Base-by-base conservation (phyloP, 1,139 yeast species). In the Debaryomyces subglobosus region DNA sequence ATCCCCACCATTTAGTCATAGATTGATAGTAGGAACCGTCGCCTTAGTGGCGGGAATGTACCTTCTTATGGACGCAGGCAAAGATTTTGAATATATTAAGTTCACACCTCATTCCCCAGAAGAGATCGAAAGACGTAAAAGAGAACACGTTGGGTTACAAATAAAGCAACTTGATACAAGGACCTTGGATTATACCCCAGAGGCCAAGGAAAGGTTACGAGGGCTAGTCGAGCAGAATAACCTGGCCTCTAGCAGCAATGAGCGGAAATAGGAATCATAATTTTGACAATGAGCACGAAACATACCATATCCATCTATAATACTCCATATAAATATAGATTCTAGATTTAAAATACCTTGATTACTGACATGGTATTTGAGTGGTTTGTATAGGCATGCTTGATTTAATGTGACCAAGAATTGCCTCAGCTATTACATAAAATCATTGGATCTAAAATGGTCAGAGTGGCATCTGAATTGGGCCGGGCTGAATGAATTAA, bases 101-200 rank as follows among this genome's bases (percentile, higher is more conserved):
- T 74, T 61, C 49, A 68, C 64, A 43, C 79, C 79, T 2, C 73
- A 64, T 51, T 57, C 71, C 8, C 63, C 65, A 2, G 79, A 73
- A 50, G 80, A 76, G 59, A 54, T 74, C 9, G 78, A 72, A 50
- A 54, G 71, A 42, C 59, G 79, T 46, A 67, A 67, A 51, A 54
- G 57, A 46, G 78, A 75, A 39, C 61, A 69, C 21, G 51, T 65
- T 3, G 71, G 73, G 1, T 47, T 71, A 37, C 45, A 57, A 20
- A 65, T 75, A 58, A 67, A 58, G 42, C 62, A 67, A n/a, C 54
- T 65, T 46, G 78, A 74, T 13, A 60, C 70, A 2, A 54, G 72
- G 20, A 72, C 78, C 0, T 64, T 75, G 54, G 75, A 74, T 32
- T 74, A 72, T 49, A 75, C 73, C 1, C 78, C 78, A 0, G 79